Evolutionary conservation across 192 early-diverging fungal species (phyloP), one percentile per base, ranked within the genome.

Genomic region (Coemansia sp.): DNA sequence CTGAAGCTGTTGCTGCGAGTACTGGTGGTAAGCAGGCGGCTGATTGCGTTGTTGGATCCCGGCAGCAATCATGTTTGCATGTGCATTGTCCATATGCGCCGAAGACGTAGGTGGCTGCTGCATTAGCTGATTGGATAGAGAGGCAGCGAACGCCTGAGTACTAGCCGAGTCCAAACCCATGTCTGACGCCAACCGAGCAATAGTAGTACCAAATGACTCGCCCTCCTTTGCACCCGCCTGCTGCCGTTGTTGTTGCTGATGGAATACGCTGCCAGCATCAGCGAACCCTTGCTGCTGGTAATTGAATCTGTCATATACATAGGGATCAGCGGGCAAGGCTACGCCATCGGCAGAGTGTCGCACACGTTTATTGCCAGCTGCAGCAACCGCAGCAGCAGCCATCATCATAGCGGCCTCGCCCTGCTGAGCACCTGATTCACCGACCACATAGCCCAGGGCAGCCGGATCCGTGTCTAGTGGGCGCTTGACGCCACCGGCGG

Each of bases 141-240:
- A 72, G 5, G 68, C 75, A 3, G 80, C 76, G 29, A 83, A 20
- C 1, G 49, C 73, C 38, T 75, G 80, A 15, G 70, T 72, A 27
- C 66, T 74, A 10, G 66, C 71, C n/a, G 80, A 36, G 34, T 83
- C 73, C 20, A 83, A 47, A 3, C 76, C 76, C 72, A 83, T 83
- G 70, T 72, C 72, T 3, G 80, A 78, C 11, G 76, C 75, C 24
- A 83, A 59, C 3, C 70, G 72, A 0, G 67, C 80, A 63, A 83
- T 75, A 3, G 69, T 63, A 5, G 65, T 51, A 16, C 71, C 68
- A 54, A 82, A 43, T 1, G 41, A 20, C 41, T 71, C 75, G 3
- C 51, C 27, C 27, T 60, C 72, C 34, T 62, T 61, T 13, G 38
- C 46, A 29, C 59, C 47, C n/a, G 55, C 44, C 12, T 51, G 40